A percentile compares a stretch with the other conserved stretches of the same genome.
Evolutionary conservation across 768 basidiomycete genomes (phyloP).

Genomic region (Coprinopsis cinerea): DNA sequence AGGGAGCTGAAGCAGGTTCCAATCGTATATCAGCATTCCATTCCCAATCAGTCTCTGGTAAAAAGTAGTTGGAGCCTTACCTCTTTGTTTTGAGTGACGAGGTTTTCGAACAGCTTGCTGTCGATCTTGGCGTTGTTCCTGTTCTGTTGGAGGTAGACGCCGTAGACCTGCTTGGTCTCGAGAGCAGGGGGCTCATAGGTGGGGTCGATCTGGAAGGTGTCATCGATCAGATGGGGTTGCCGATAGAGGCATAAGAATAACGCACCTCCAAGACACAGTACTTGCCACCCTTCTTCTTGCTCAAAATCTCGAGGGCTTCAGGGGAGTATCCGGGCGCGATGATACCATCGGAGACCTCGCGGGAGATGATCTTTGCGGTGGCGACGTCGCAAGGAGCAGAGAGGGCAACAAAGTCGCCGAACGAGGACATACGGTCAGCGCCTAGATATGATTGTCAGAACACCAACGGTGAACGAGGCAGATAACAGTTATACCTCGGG

Average conservation of each 20-base stretch:
- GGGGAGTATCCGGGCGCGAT: conserved; percentile 90
- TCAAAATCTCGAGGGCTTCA: conserved; percentile 84
- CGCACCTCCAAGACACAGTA: conserved; percentile 93
- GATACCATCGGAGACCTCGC: conserved; percentile 97
- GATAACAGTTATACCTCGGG: conserved; percentile 58
- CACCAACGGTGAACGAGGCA: neutral
- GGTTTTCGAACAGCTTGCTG: conserved; percentile 70
- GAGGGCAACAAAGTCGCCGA: conserved; percentile 97
- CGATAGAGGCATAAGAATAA: neutral
- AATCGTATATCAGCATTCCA: too few relatives aligned
- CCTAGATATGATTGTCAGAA: conserved; percentile 36
- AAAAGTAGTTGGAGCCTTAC: conserved; percentile 33
- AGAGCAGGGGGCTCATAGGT: conserved; percentile 68
- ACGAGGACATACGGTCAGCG: conserved; percentile 98
- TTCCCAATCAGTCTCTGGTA: neutral
- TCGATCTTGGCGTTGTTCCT: conserved; percentile 90
- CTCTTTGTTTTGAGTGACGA: conserved; percentile 86
- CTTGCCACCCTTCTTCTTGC: conserved; percentile 97
- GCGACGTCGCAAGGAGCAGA: conserved; percentile 90
- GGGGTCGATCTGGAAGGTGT: conserved; percentile 76
- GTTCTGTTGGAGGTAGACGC: conserved; percentile 82
- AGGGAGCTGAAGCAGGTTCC: conserved; percentile 50
- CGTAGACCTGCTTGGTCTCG: conserved; percentile 96
- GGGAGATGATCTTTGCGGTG: conserved; percentile 95
- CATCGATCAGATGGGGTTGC: neutral